phyloP scores from a whole-genome alignment of 371 early-diverging fungal genomes.

The Blyttiomyces sp. region DNA sequence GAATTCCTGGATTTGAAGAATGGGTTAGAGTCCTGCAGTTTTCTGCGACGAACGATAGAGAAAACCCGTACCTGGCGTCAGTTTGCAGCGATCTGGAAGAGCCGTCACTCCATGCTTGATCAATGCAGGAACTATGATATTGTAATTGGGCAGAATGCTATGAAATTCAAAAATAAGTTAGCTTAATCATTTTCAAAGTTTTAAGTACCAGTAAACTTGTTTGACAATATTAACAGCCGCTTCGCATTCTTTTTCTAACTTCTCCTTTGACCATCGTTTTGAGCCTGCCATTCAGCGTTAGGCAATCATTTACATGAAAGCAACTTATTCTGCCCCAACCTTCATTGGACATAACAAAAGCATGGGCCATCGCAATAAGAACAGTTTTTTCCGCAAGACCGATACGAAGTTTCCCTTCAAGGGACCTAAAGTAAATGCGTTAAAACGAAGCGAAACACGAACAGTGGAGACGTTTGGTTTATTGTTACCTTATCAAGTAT shows the following conservation, averaged over 20 bases:
- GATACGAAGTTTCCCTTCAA: conserved; percentile 96
- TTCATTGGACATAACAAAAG: conserved; percentile 50
- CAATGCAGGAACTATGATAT: conserved; percentile 82
- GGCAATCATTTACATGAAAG: neutral
- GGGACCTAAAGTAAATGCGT: conserved; percentile 60
- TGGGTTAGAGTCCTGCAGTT: no score
- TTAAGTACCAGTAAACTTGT: conserved; percentile 78
- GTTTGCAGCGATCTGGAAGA: conserved; percentile 69
- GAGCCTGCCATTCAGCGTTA: conserved; percentile 28
- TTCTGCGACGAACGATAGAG: neutral
- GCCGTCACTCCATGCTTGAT: conserved; percentile 69
- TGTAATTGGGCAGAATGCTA: conserved; percentile 89
- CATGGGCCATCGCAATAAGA: conserved; percentile 82
- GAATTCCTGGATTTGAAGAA: conserved; percentile 81
- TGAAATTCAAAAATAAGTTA: no score
- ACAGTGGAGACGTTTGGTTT: no score
- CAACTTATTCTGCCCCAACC: conserved; percentile 4
- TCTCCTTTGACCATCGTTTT: conserved; percentile 42
- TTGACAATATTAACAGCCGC: conserved; percentile 77
- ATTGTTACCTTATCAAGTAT: conserved; percentile 84
- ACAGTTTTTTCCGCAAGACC: conserved; percentile 97
- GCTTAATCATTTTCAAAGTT: neutral
- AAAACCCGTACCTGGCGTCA: conserved; percentile 69
- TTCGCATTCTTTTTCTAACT: conserved; percentile 56
- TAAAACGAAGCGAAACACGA: neutral